A percentile compares a stretch with the other conserved stretches of the same genome.
These are phyloP conservation scores for Rhazya stricta DNA, from an alignment of 257 asterid genomes.

Conservation along the genomic window DNA sequence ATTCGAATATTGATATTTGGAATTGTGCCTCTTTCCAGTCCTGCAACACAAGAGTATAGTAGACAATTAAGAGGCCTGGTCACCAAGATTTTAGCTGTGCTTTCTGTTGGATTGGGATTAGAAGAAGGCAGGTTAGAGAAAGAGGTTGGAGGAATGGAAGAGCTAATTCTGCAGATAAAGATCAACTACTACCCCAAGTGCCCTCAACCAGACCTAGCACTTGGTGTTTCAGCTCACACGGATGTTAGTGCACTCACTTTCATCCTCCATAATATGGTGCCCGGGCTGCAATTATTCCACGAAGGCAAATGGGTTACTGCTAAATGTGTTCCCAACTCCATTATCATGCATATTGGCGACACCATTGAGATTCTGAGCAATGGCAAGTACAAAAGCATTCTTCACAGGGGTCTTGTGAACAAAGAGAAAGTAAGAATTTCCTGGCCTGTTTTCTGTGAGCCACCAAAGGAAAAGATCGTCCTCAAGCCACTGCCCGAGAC, in stretches of 20 bases:
- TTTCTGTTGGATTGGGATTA: constrained; percentile 63
- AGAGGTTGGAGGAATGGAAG: constrained; percentile 80
- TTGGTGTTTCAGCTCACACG: constrained; percentile 91
- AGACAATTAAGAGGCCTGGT: constrained; percentile 50
- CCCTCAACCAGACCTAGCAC: constrained; percentile 93
- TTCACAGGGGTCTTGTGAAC: constrained; percentile 79
- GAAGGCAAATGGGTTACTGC: constrained; percentile 81
- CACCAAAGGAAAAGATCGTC: constrained; percentile 69
- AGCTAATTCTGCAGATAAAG: constrained; percentile 66
- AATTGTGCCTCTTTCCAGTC: constrained; percentile 25
- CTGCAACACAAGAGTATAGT: constrained; percentile 61
- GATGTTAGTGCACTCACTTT: constrained; percentile 84
- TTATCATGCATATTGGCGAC: constrained; percentile 86
- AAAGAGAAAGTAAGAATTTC: constrained; percentile 77
- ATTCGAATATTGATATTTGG: no score
- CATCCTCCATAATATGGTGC: constrained; percentile 96
- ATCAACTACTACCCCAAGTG: constrained; percentile 90
- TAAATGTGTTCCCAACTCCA: constrained; percentile 78
- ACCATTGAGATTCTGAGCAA: constrained; percentile 82
- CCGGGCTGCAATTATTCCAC: constrained; percentile 76
- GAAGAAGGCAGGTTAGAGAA: constrained; percentile 61
- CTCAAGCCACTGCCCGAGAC: constrained; percentile 76
- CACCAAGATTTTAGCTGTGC: constrained; percentile 54
- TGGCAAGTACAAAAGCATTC: constrained; percentile 75
- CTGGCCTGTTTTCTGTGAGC: constrained; percentile 88